These are phyloP conservation scores for Hura crepitans DNA, from an alignment of 441 rosid species.

Conservation along the genomic window DNA sequence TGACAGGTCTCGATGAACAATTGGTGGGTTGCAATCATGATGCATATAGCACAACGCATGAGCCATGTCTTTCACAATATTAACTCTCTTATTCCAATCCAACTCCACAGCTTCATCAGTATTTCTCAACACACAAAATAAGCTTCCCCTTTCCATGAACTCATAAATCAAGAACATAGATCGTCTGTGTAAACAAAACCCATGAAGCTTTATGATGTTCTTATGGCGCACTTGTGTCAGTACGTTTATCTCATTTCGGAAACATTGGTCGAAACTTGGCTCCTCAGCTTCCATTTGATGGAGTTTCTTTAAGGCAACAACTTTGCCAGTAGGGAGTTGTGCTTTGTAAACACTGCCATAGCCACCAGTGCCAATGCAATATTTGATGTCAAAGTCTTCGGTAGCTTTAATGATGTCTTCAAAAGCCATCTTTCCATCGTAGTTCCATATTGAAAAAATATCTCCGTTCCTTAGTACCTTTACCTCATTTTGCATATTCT, in stretches of 20 bases:
- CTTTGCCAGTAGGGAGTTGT: constrained; percentile 7
- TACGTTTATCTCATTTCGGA: constrained; percentile 13
- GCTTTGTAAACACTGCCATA: constrained; percentile 19
- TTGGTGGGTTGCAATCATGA: background rate
- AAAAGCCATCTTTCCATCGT: constrained; percentile 14
- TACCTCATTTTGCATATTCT: background rate
- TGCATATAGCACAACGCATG: constrained; percentile 14
- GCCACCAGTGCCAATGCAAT: constrained; percentile 17
- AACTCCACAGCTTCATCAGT: constrained; percentile 3
- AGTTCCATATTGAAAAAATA: constrained; percentile 14
- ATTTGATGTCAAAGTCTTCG: constrained; percentile 17
- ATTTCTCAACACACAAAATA: constrained; percentile 4
- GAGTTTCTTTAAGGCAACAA: constrained; percentile 22
- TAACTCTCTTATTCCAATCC: constrained; percentile 12
- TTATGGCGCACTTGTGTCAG: constrained; percentile 12
- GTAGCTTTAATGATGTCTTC: constrained; percentile 15
- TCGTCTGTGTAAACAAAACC: constrained; percentile 7
- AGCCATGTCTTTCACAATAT: constrained; percentile 1
- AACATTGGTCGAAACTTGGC: constrained; percentile 10
- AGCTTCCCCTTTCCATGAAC: constrained; percentile 21
- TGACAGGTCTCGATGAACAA: constrained; percentile 18
- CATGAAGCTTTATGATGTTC: constrained; percentile 17
- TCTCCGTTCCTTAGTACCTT: background rate
- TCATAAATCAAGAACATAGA: constrained; percentile 20
- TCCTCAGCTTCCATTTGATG: constrained; percentile 18